These are phyloP conservation scores for Alternaria postmessia DNA, from an alignment of 2,329 filamentous ascomycete genomes.

Conservation along the genomic window DNA sequence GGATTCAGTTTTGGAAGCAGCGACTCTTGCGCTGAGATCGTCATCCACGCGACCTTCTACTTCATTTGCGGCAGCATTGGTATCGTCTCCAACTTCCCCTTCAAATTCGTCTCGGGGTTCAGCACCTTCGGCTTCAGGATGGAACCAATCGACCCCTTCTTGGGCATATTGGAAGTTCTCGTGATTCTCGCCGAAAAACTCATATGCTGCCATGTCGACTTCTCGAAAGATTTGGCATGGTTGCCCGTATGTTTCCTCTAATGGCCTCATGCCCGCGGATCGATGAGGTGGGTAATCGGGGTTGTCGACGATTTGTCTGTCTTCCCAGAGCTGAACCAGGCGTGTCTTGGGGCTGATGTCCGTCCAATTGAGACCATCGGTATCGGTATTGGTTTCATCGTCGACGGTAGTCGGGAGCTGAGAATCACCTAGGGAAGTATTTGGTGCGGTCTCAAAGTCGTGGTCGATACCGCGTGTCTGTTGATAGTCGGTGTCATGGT, in stretches of 20 bases:
- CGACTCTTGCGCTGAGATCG: not conserved
- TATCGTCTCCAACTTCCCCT: not conserved
- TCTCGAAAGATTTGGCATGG: not conserved
- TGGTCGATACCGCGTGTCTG: no score
- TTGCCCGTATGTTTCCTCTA: not conserved
- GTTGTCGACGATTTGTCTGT: not conserved
- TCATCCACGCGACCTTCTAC: not conserved
- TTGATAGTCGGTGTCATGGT: not conserved
- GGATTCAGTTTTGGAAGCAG: not conserved
- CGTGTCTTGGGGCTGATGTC: not conserved
- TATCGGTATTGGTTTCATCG: no score
- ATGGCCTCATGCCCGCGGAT: not conserved
- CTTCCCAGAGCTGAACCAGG: not conserved
- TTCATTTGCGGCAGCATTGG: not conserved
- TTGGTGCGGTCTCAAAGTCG: no score
- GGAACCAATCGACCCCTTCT: not conserved
- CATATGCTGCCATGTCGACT: not conserved
- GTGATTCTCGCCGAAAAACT: not conserved
- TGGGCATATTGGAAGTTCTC: not conserved
- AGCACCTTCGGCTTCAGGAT: not conserved
- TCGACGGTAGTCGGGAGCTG: no score
- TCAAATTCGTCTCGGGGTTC: not conserved
- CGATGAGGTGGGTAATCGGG: not conserved
- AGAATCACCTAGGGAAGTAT: no score
- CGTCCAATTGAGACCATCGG: no score